phyloP scores from a whole-genome alignment of 805 yeast genomes.

The Cyberlindnera samutprakarnensis region DNA sequence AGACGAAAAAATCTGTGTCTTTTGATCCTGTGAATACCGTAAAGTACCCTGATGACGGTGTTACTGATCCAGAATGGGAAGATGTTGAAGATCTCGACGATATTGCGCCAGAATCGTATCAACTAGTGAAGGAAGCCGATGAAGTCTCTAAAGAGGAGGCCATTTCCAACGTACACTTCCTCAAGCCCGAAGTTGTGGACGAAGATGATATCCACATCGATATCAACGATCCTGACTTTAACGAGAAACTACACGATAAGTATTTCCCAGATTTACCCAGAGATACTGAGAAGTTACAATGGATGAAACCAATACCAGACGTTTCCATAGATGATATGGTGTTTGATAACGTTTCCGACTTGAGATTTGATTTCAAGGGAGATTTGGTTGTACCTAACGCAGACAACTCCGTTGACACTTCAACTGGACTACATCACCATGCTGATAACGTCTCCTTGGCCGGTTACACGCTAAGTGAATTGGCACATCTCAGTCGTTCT shows the following conservation, averaged over 20 bases:
- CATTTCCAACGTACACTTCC: constrained; percentile 52
- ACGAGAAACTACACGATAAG: constrained; percentile 70
- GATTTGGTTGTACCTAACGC: constrained; percentile 56
- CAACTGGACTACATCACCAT: constrained; percentile 84
- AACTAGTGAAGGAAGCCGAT: constrained; percentile 38
- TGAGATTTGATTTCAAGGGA: constrained; percentile 88
- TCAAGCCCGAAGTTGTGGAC: constrained; percentile 37
- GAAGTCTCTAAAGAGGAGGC: constrained; percentile 36
- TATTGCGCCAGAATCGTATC: constrained; percentile 40
- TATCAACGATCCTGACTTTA: constrained; percentile 70
- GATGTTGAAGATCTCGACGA: constrained; percentile 44
- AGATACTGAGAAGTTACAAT: constrained; percentile 73
- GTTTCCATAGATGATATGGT: constrained; percentile 23
- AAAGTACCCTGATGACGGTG: constrained; percentile 14
- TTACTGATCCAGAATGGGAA: constrained; percentile 37
- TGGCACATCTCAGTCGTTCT: constrained; percentile 73
- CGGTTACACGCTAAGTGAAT: constrained; percentile 83
- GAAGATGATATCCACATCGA: constrained; percentile 38
- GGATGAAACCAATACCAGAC: constrained; percentile 77
- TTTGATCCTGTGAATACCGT: constrained; percentile 25
- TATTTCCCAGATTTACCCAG: constrained; percentile 86
- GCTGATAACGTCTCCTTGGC: constrained; percentile 82
- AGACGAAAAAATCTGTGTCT: constrained; percentile 22
- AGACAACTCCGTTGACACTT: constrained; percentile 38
- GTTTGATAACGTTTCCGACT: constrained; percentile 47